Base-by-base conservation (phyloP, 805 yeast species). In the Ogataea wickerhamii region DNA sequence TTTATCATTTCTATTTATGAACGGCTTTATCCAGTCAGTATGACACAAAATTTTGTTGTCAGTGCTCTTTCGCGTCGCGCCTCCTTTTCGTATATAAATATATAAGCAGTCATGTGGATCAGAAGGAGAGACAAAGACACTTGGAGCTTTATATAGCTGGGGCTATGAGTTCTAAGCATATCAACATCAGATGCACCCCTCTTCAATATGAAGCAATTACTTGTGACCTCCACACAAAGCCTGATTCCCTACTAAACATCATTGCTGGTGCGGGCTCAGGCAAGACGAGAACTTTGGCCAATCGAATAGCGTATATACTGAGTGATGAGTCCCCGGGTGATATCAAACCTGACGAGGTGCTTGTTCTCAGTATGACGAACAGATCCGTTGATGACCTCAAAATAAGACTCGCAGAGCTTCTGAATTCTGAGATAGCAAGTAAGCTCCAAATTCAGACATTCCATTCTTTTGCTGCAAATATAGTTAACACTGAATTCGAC, bases 231-330 rank as follows among this genome's bases (percentile, higher is more conserved):
- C 37, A 32, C 25, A 55, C 64, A 5, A 52, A 42, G 4, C 62
- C 66, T 6, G 55, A 63, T 13, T 58, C 67, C 6, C 59, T 80
- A 0, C 55, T 82, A 5, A 66, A 74, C 25, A 66, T 82, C 2
- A 62, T 68, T 6, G 84, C 88, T 0, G 87, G 87, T 0, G 87
- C 89, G 0, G 88, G 89, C 4, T 73, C 84, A 6, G 89, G 91
- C 2, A 82, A 82, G 51, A 80, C 88, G 0, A 62, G 65, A 23
- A 80, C 87, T 0, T 48, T 82, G 21, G 70, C 76, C 4, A 64
- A 70, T 21, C 66, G 84, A 42, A 66, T 82, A 0, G 73, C 73
- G 2, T 64, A 71, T 41, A 45, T 79, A 44, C 50, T 82, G 4
- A 51, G 52, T 32, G 43, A 55, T 1, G 41, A 61, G 10, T 55